These are phyloP conservation scores for Candida tammaniensis DNA, from an alignment of 805 yeast genomes.

Conservation along the genomic window DNA sequence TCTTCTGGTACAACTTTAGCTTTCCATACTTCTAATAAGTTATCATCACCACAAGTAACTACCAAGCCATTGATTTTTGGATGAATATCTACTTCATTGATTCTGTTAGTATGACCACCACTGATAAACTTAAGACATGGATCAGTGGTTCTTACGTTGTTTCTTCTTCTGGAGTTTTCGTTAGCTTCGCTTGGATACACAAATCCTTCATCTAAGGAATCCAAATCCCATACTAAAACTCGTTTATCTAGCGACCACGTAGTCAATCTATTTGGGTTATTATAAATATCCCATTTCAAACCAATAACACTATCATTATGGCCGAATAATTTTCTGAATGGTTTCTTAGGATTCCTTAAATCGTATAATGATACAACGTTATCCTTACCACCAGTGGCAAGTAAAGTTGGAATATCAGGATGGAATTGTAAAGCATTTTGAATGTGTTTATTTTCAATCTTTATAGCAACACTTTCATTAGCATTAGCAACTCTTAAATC, in stretches of 20 bases:
- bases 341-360: slow-evolving; percentile 55
- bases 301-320: slow-evolving; percentile 48
- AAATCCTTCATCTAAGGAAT: slow-evolving; percentile 54
- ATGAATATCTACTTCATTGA: slow-evolving; percentile 68
- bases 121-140: slow-evolving; percentile 79
- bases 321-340: slow-evolving; percentile 66
- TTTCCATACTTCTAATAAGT: slow-evolving; percentile 73
- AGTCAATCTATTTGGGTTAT: slow-evolving; percentile 50
- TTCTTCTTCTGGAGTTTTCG: slow-evolving; percentile 46
- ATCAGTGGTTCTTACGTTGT: slow-evolving; percentile 43
- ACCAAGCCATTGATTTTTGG: slow-evolving; percentile 56
- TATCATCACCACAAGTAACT: slow-evolving; percentile 74
- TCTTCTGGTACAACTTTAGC: slow-evolving; percentile 50
- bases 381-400: slow-evolving; percentile 80
- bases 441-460: slow-evolving; percentile 47
- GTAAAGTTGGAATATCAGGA: slow-evolving; percentile 49
- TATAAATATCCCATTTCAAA: slow-evolving; percentile 49
- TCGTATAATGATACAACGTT: slow-evolving; percentile 75
- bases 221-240: slow-evolving; percentile 73
- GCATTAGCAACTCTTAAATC: slow-evolving; percentile 46
- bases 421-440: slow-evolving; percentile 70
- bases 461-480: slow-evolving; percentile 40
- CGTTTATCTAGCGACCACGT: slow-evolving; percentile 66
- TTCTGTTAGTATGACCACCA: slow-evolving; percentile 78
- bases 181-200: slow-evolving; percentile 25